These are phyloP conservation scores for Canariomyces notabilis DNA, from an alignment of 2,329 filamentous ascomycete genomes.

Conservation along the genomic window DNA sequence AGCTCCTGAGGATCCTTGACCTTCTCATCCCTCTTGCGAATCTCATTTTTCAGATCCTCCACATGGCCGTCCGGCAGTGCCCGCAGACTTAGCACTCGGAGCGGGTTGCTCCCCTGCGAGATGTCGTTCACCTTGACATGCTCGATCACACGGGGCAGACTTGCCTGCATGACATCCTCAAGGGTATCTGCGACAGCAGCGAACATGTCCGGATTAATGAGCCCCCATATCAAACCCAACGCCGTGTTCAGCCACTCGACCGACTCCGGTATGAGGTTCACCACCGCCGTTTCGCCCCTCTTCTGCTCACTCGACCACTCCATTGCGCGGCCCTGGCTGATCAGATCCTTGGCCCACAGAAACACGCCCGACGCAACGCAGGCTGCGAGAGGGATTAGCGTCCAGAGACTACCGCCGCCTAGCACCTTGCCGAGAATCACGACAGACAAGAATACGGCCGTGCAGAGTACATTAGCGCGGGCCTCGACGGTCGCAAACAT, in stretches of 20 bases:
- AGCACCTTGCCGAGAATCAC: constrained; percentile 74
- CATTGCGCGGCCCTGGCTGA: constrained; percentile 72
- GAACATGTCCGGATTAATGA: constrained; percentile 96
- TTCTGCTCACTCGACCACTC: constrained; percentile 88
- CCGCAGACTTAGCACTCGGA: constrained; percentile 81
- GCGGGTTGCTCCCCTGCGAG: constrained; percentile 84
- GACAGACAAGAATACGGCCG: constrained; percentile 66
- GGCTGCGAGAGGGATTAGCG: constrained; percentile 66
- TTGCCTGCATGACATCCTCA: constrained; percentile 95
- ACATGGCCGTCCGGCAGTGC: constrained; percentile 80
- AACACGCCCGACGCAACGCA: constrained; percentile 74
- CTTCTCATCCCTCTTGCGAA: constrained; percentile 72
- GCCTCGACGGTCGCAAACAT: constrained; percentile 75
- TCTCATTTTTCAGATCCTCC: constrained; percentile 73
- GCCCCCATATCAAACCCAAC: constrained; percentile 76
- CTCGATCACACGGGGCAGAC: constrained; percentile 83
- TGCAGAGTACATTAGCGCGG: constrained; percentile 65
- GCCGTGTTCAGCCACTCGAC: constrained; percentile 96
- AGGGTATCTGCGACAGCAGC: constrained; percentile 84
- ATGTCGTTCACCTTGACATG: constrained; percentile 95
- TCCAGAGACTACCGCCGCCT: constrained; percentile 68
- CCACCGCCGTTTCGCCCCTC: constrained; percentile 77
- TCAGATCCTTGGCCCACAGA: constrained; percentile 83
- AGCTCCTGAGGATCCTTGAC: constrained; percentile 81
- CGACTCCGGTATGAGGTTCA: constrained; percentile 86